Base-by-base conservation (phyloP, 345 rosid genomes). In the Aegle marmelos region DNA sequence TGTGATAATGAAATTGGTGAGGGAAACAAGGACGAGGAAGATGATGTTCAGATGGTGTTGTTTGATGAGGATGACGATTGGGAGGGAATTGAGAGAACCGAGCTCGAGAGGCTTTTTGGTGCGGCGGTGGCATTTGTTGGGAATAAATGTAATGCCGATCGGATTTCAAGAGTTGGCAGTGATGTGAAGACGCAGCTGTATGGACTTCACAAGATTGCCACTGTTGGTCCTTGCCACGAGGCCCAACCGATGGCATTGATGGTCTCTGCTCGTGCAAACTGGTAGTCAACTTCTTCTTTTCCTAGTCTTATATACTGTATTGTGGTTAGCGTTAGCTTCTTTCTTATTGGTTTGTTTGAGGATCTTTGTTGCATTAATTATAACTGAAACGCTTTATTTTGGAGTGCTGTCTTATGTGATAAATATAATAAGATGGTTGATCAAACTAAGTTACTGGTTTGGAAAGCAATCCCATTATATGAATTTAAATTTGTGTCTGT, bases 131-230 rank as follows among this genome's bases (percentile, higher is more conserved):
- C 73, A 1, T 86, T 74, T 83, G 75, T 85, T 50, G 86, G 79
- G n/a, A 79, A 82, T 19, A 67, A 11, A 65, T 56, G 60, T 66
- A 83, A 78, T 80, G 87, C 78, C 30, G 79, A 37, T 73, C 62
- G 31, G 56, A 76, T 54, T 45, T 68, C 77, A 4, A 75, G 70
- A 7, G 77, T 86, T 72, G 68, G 67, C 37, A 58, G 61, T 33
- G 77, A 80, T 80, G 58, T 81, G 73, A 78, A 73, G 81, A 22
- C 76, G 81, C 75, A 80, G 79, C 61, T 90, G 36, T 82, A 84
- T 71, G 93, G 87, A 33, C 90, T 90, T 71, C 86, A 90, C 68
- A 85, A 85, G 86, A 58, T 88, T 79, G 93, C 87, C 24, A 85
- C 82, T 58, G 85, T 82, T 76, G 91, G 91, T 37, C 87, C 89